phyloP scores from a whole-genome alignment of 148 eudicot species.

The Camellia granthamiana region DNA sequence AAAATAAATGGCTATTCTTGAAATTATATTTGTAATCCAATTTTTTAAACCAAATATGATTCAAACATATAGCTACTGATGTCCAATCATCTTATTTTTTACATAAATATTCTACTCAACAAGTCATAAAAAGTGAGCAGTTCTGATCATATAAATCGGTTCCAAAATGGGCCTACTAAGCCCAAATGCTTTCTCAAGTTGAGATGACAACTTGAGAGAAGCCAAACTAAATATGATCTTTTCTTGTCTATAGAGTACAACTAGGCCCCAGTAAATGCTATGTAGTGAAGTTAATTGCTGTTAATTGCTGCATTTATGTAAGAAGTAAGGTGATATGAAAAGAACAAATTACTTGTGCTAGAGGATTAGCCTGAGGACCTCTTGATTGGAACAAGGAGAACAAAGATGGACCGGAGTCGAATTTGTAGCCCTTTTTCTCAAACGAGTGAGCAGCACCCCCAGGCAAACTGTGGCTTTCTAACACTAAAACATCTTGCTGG shows the following conservation, averaged over 20 bases:
- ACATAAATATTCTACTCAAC: too few relatives aligned
- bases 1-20: too few relatives aligned
- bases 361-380: conserved; percentile 98
- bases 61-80: too few relatives aligned
- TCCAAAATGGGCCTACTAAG: too few relatives aligned
- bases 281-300: background rate
- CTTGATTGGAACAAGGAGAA: conserved; percentile 96
- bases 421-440: conserved; percentile 75
- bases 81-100: too few relatives aligned
- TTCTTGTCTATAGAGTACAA: background rate
- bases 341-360: conserved; percentile 73
- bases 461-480: conserved; percentile 88
- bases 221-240: background rate
- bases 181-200: too few relatives aligned
- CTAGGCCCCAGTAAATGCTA: background rate
- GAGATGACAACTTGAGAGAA: too few relatives aligned
- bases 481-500: conserved; percentile 70
- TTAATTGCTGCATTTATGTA: background rate
- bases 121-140: too few relatives aligned
- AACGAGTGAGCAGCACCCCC: conserved; percentile 99
- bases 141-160: too few relatives aligned
- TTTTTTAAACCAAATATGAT: too few relatives aligned
- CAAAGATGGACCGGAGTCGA: conserved; percentile 95
- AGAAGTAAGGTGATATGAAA: background rate
- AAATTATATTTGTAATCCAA: too few relatives aligned